phyloP scores from a whole-genome alignment of 306 rosid species.

The Rosa lucieae region DNA sequence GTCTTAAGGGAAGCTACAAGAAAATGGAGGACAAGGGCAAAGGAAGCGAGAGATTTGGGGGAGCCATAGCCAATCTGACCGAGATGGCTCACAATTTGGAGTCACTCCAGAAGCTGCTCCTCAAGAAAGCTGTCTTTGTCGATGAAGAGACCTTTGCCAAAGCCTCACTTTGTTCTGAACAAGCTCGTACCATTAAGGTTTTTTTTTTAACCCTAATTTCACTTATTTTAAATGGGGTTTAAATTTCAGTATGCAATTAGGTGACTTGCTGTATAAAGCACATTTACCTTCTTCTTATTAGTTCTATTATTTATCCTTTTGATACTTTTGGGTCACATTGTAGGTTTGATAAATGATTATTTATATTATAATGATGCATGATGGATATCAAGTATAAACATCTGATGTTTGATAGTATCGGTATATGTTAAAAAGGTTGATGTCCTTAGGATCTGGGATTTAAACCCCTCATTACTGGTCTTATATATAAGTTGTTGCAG shows the following conservation, averaged over 20 bases:
- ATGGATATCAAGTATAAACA: neutral
- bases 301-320: neutral
- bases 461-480: neutral
- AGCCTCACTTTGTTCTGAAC: conserved; percentile 88
- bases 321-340: neutral
- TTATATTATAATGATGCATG: neutral
- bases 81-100: conserved; percentile 81
- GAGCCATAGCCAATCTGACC: conserved; percentile 79
- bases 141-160: conserved; percentile 79
- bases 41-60: conserved; percentile 84
- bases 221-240: neutral
- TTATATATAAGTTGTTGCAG: neutral
- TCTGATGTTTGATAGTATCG: neutral
- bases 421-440: neutral
- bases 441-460: neutral
- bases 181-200: conserved; percentile 88
- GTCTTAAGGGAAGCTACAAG: neutral
- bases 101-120: conserved; percentile 78
- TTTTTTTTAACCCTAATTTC: conserved; percentile 8
- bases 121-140: conserved; percentile 83
- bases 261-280: neutral
- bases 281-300: neutral
- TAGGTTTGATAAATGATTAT: neutral
- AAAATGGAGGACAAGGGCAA: conserved; percentile 66
- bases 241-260: neutral